Percentiles rank a stretch among this genome's conserved stretches.
Conservation (phyloP, 176 grass and related monocot genomes). For the Aegilops speltoides region DNA sequence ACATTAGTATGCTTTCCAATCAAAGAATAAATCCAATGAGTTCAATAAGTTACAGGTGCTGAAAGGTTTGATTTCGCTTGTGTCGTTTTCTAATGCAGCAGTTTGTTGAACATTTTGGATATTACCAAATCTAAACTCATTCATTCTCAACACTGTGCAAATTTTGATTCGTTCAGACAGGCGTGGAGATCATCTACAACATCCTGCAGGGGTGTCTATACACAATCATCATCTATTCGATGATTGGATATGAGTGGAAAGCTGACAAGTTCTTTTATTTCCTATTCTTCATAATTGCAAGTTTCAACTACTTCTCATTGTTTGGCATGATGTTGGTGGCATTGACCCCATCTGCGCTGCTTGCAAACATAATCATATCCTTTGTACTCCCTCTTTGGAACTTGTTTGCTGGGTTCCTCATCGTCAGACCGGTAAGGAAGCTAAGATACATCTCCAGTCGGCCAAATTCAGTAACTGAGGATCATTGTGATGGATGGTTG, state of each 20-base stretch:
- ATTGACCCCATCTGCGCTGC: slow-evolving; percentile 55
- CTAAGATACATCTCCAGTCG: too few species aligned
- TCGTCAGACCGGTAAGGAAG: slow-evolving; percentile 56
- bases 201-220: slow-evolving; percentile 54
- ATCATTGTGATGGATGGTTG: neutral
- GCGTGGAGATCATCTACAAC: slow-evolving; percentile 74
- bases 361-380: slow-evolving; percentile 51
- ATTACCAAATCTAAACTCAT: neutral
- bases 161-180: slow-evolving; percentile 33
- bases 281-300: slow-evolving; percentile 65
- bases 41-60: neutral
- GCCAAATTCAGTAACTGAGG: neutral
- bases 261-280: slow-evolving; percentile 74
- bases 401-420: slow-evolving; percentile 67
- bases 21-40: neutral
- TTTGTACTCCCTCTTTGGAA: slow-evolving; percentile 78
- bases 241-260: slow-evolving; percentile 76
- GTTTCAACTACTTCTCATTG: slow-evolving; percentile 73
- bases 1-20: neutral
- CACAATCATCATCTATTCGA: slow-evolving; percentile 57
- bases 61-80: neutral
- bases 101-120: neutral
- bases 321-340: slow-evolving; percentile 83
- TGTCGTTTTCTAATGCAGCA: neutral
- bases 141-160: neutral